phyloP scores from a whole-genome alignment of 345 rosid species.

The Psidium guajava region DNA sequence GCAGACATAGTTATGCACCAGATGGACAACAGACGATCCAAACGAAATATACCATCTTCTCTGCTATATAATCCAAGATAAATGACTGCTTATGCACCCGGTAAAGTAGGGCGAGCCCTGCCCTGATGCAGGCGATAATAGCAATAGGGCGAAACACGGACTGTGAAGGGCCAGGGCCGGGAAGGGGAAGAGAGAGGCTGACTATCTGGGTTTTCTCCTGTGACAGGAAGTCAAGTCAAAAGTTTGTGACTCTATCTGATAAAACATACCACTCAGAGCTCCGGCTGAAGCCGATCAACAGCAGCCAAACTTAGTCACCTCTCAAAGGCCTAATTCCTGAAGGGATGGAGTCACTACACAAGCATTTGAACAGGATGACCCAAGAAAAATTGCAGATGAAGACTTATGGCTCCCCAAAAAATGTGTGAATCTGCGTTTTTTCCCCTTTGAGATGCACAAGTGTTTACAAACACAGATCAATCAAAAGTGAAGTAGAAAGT shows the following conservation, averaged over 20 bases:
- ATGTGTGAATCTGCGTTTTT: neutral
- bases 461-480: neutral
- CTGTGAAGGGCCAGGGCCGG: neutral
- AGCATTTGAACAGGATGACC: neutral
- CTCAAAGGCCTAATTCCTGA: neutral
- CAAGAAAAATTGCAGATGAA: neutral
- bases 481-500: neutral
- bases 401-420: neutral
- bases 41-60: neutral
- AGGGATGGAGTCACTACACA: neutral
- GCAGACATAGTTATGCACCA: neutral
- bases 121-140: neutral
- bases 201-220: neutral
- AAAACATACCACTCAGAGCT: neutral
- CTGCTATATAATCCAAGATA: neutral
- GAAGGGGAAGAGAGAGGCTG: neutral
- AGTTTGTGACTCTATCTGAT: neutral
- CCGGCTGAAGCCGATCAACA: neutral
- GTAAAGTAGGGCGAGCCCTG: neutral
- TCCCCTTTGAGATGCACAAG: neutral
- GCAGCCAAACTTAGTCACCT: neutral
- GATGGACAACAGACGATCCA: neutral
- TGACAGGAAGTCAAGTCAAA: neutral
- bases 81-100: neutral
- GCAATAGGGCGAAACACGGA: neutral